Base-by-base conservation (phyloP, 352 stramenopile genomes). In the Phytophthora quininea region DNA sequence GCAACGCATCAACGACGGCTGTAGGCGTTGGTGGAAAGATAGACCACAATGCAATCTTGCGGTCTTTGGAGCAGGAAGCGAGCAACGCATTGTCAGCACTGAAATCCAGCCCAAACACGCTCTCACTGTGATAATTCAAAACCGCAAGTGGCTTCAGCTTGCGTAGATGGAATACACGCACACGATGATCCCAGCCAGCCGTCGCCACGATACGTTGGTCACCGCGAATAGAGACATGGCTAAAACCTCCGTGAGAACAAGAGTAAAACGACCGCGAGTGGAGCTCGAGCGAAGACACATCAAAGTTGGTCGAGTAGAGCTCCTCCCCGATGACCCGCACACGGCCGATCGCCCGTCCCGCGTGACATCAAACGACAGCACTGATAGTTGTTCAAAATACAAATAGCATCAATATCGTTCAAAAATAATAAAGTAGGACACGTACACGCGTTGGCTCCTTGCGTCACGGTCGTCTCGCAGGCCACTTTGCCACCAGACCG, bases 181-280 rank as follows among this genome's bases (percentile, higher is more conserved):
- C 76, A 37, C 80, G 70, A 71, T 93, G 79, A 55, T 95, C 88
- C 85, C 88, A 93, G 1, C 88, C 88, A 35, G 82, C 86, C 8
- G 84, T 91, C 14, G 84, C 88, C 64, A 94, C 88, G 59, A 95
- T 89, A 49, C 88, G 85, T 60, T 92, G 74, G 64, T 95, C 88
- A 1, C 48, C 47, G 5, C 88, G 82, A 64, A 92, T 88, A 40
- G 80, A 75, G 32, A 95, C 69, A 40, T 69, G 79, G 42, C 82
- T 90, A 57, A 92, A 88, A 4, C 87, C 87, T 14, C 79, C 84
- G 56, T 88, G 73, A 9, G 77, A 74, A 31, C 79, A 82, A 38
- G 60, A 74, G 65, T 91, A 93, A 55, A 92, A 90, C 1, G 82
- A 60, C 12, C 60, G 63, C 1, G 69, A 82, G 38, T 11, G 60